These are phyloP conservation scores for Thermoascus crustaceus DNA, from an alignment of 2,329 filamentous ascomycete genomes.

Conservation along the genomic window DNA sequence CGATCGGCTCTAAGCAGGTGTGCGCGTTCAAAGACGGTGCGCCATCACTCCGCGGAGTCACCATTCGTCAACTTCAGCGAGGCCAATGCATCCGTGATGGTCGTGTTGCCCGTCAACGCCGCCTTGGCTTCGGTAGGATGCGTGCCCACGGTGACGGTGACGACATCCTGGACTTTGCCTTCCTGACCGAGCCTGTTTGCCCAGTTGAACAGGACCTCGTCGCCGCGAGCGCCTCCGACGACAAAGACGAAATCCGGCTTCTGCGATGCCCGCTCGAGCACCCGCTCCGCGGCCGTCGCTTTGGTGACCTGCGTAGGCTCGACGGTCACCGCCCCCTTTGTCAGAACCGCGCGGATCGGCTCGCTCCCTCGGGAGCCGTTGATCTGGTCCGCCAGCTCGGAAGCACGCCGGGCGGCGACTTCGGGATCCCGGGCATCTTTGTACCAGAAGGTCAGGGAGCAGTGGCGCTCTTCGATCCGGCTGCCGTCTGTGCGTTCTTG, in stretches of 20 bases:
- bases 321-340: conserved; percentile 72
- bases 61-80: too few species aligned
- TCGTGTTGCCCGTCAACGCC: conserved; percentile 77
- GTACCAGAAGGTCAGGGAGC: conserved; percentile 81
- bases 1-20: too few species aligned
- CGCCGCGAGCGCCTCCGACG: conserved; percentile 77
- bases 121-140: conserved; percentile 77
- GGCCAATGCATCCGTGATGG: conserved; percentile 49
- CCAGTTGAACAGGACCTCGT: conserved; percentile 88
- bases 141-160: conserved; percentile 74
- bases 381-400: conserved; percentile 85
- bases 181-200: conserved; percentile 64
- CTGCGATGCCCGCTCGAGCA: conserved; percentile 57
- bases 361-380: conserved; percentile 82
- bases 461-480: conserved; percentile 75
- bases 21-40: too few species aligned
- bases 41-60: too few species aligned
- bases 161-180: conserved; percentile 55
- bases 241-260: conserved; percentile 77
- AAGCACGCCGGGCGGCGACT: conserved; percentile 68
- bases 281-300: conserved; percentile 64
- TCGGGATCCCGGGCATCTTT: conserved; percentile 68
- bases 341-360: conserved; percentile 70
- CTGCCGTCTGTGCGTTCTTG: conserved; percentile 79
- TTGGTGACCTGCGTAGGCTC: conserved; percentile 83